phyloP scores from a whole-genome alignment of 2,329 filamentous ascomycete species.

The Fusarium odoratissimum region DNA sequence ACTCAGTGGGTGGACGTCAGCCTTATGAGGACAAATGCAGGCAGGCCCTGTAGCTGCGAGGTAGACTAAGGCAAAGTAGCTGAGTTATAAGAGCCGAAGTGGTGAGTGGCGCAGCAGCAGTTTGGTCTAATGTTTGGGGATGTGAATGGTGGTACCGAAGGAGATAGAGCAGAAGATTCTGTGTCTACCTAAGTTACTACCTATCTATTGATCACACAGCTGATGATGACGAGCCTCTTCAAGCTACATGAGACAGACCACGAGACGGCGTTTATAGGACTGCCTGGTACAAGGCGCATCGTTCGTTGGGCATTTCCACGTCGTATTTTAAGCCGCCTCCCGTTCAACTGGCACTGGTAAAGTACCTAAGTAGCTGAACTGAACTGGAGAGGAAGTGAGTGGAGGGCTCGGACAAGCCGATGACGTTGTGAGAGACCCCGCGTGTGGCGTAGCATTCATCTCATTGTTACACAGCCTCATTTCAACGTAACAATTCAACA shows the following conservation, averaged over 20 bases:
- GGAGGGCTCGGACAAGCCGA: conserved; percentile 4
- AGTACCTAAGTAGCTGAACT: no score
- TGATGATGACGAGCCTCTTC: neutral
- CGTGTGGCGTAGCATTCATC: conserved; percentile 26
- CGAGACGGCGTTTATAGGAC: neutral
- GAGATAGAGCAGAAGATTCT: neutral
- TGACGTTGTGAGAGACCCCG: conserved; percentile 27
- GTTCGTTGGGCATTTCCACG: conserved; percentile 5
- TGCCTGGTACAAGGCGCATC: neutral
- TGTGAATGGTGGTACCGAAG: neutral
- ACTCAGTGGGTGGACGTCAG: conserved; percentile 10
- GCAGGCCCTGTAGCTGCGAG: neutral
- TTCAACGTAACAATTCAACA: neutral
- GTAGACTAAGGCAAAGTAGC: neutral
- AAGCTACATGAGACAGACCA: conserved; percentile 1
- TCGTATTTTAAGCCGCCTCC: conserved; percentile 11
- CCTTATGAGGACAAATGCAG: conserved; percentile 18
- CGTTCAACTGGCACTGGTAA: neutral
- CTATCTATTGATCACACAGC: neutral
- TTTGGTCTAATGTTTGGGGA: neutral
- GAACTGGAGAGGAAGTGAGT: neutral
- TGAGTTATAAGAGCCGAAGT: neutral
- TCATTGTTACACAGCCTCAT: conserved; percentile 28
- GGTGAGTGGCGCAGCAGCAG: conserved; percentile 12
- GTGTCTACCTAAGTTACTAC: neutral